Percentiles rank a stretch among this genome's conserved stretches.
Evolutionary conservation across 352 stramenopile genomes (phyloP).

Genomic region (Globisporangium heterothallicum): DNA sequence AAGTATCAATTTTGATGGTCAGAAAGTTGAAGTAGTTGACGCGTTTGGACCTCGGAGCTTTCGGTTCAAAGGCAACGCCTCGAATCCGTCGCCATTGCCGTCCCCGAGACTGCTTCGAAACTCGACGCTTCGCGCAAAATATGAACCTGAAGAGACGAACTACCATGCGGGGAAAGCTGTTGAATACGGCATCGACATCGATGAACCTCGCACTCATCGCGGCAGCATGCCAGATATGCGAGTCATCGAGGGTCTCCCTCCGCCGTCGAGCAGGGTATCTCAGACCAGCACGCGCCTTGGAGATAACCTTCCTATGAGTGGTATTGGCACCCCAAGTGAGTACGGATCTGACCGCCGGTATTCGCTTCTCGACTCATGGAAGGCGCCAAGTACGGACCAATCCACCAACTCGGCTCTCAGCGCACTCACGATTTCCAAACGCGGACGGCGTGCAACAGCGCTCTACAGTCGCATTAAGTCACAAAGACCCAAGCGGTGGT

Average conservation of each 20-base stretch:
- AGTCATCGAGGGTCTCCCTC: slow-evolving; percentile 8
- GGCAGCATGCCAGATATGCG: slow-evolving; percentile 34
- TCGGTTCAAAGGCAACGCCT: slow-evolving; percentile 47
- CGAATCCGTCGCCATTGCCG: slow-evolving; percentile 28
- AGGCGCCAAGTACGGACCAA: slow-evolving; percentile 40
- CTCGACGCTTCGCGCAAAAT: slow-evolving; percentile 57
- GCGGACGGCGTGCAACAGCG: slow-evolving; percentile 49
- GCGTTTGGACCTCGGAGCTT: slow-evolving; percentile 53
- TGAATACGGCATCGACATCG: slow-evolving; percentile 56
- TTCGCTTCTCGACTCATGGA: slow-evolving; percentile 73
- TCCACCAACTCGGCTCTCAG: slow-evolving; percentile 59
- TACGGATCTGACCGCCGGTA: slow-evolving; percentile 49
- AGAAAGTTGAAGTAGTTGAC: slow-evolving; percentile 45
- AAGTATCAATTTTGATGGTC: slow-evolving; percentile 68
- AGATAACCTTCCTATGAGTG: slow-evolving; percentile 2
- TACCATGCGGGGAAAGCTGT: slow-evolving; percentile 73
- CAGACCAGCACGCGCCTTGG: slow-evolving; percentile 1
- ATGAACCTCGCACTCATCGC: slow-evolving; percentile 24
- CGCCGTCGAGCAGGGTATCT: slow-evolving; percentile 1
- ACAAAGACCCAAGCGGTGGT: slow-evolving; percentile 48
- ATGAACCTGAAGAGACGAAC: slow-evolving; percentile 57
- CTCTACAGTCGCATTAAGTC: slow-evolving; percentile 67
- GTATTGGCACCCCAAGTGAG: slow-evolving; percentile 14
- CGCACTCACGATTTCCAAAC: slow-evolving; percentile 63
- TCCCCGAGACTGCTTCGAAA: slow-evolving; percentile 35